Evolutionary conservation across 768 basidiomycete species (phyloP).

Genomic region (Pleurotus giganteus): DNA sequence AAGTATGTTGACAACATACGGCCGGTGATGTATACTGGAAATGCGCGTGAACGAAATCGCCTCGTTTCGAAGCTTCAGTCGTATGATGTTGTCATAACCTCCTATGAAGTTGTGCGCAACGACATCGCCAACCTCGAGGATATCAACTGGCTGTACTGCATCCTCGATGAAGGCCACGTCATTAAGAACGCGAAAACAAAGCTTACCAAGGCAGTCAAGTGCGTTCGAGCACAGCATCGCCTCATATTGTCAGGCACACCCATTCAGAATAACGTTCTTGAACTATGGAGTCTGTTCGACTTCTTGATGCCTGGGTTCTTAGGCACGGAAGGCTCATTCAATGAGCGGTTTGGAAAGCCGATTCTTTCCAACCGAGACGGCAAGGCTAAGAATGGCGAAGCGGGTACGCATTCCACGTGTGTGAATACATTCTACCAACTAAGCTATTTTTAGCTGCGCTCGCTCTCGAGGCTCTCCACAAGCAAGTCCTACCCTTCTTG

Average conservation of each 20-base stretch:
- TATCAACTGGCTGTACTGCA: constrained; percentile 90
- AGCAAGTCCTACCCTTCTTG: constrained; percentile 98
- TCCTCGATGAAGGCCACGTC: constrained; percentile 97
- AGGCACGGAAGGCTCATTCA: constrained; percentile 93
- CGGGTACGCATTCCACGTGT: constrained; percentile 54
- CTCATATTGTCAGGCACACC: constrained; percentile 96
- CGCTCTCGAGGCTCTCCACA: constrained; percentile 94
- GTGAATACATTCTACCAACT: background rate
- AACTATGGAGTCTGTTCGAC: constrained; percentile 98
- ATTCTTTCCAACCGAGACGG: constrained; percentile 94
- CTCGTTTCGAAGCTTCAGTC: constrained; percentile 62
- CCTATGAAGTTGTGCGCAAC: constrained; percentile 96
- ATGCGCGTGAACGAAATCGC: constrained; percentile 73
- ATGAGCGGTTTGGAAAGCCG: constrained; percentile 93
- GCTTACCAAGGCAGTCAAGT: constrained; percentile 94
- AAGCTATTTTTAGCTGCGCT: constrained; percentile 63
- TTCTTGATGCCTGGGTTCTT: constrained; percentile 99
- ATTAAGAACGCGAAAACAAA: constrained; percentile 99
- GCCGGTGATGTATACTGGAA: constrained; percentile 88
- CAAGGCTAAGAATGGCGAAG: constrained; percentile 92
- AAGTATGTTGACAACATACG: constrained; percentile 87
- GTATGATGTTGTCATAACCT: constrained; percentile 93
- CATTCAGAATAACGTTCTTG: constrained; percentile 98
- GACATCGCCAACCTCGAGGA: constrained; percentile 77
- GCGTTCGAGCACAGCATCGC: constrained; percentile 85